Evolutionary conservation across 2,329 filamentous ascomycete genomes (phyloP), one percentile per base, ranked within the genome.

Genomic region (Geosmithia putterillii): DNA sequence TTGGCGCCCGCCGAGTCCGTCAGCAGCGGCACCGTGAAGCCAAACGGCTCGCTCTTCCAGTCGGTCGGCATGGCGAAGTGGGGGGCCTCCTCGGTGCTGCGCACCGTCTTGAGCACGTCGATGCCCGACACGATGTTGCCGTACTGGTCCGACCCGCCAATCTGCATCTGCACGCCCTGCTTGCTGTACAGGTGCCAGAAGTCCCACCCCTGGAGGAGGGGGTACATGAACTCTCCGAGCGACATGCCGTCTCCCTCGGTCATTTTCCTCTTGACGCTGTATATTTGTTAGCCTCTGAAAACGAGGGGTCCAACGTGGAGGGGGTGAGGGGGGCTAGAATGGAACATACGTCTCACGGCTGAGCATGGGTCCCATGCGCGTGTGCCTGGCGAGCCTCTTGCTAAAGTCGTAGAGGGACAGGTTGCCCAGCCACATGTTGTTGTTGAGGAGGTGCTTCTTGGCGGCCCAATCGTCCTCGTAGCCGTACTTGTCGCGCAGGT

Each of bases 61-160:
- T 59, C 64, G 1, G 56, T 46, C 15, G 69, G 65, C 40, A 73
- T 57, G 50, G 50, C 59, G 28, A 52, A 37, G 4, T 53, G 45
- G 1, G 66, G 67, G 40, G 74, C 58, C 28, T 72, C 66, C 46
- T 81, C 71, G 40, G 62, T 66, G 37, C 73, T 72, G 43, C 81
- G 74, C 38, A 90, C 79, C 44, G 81, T 71, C 60, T 89, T 90
- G 53, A 96, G 75, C 3, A 84, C 77, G 47, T 95, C 86, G 56
- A 92, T 82, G 41, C 92, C 92, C 12, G 89, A 81, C 22, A 94
- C 75, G 50, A 98, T 96, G 63, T 98, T 98, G 48, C 92, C 92
- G 58, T 83, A 96, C 64, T 98, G 92, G 58, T 98, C 92, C 7
- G 88, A 88, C 35, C 92, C 92, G 45, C 92, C 92, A 42, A 98